Evolutionary conservation across 176 grass and related monocot genomes (phyloP), one percentile per base, ranked within the genome.

Genomic region (Oryza officinalis): DNA sequence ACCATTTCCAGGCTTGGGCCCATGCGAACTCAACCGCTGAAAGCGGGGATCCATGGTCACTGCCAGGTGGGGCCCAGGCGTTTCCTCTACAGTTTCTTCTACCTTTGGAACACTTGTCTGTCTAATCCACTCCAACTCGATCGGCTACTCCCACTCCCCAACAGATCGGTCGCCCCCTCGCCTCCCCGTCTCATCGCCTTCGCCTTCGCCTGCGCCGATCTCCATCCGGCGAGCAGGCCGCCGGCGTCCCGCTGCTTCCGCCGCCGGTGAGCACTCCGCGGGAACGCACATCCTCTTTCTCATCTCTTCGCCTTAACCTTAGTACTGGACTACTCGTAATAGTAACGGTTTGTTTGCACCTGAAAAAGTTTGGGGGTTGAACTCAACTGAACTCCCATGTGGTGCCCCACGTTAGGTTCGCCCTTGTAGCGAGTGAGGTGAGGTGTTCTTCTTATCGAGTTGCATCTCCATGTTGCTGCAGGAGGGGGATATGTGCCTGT

Each of bases 401-500:
- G 33, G 33, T 35, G 33, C 33, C 33, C 33, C 33, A 35, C 2
- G 33, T 4, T 4, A 35, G 33, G 33, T 35, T 5, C 33, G 33
- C 33, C 33, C 33, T 49, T 71, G 43, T 10, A 30, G 32, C 15
- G 25, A 26, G 12, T 35, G 46, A 13, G 18, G 10, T 75, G 3
- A 8, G 37, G 33, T 38, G 37, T 38, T 38, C 37, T 17, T 85
- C 32, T 83, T 28, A 65, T 78, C 23, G n/a, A 25, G 6, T 32
- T 17, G 0, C 25, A 15, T 14, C 40, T 15, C 15, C 31, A 65
- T 66, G n/a, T 66, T 64, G 71, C 12, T 65, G 45, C 77, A 85
- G 81, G 73, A 44, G 81, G 73, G 31, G n/a, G 32, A 67, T 75
- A 67, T 75, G 68, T 84, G 52, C 30, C 28, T 52, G 40, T 81